Percentiles rank a stretch among this genome's conserved stretches.
phyloP scores from a whole-genome alignment of 352 stramenopile genomes.

The Phytophthora uliginosa region DNA sequence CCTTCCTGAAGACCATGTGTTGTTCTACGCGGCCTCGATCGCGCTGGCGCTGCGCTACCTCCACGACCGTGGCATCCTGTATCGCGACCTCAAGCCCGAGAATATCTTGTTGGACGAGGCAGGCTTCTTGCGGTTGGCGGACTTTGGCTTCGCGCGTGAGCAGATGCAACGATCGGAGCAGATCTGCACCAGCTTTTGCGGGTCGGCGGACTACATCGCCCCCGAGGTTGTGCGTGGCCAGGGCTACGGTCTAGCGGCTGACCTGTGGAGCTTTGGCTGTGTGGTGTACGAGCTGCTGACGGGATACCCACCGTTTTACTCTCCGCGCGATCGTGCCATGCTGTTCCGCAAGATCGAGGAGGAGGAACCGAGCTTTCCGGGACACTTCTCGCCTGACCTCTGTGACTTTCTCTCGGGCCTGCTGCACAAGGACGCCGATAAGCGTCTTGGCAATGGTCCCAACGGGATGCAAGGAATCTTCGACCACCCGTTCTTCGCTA shows the following conservation, averaged over 20 bases:
- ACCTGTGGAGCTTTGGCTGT: constrained; percentile 93
- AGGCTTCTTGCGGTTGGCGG: constrained; percentile 91
- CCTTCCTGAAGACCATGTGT: constrained; percentile 92
- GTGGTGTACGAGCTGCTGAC: constrained; percentile 89
- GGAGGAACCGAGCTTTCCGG: constrained; percentile 93
- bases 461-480: constrained; percentile 82
- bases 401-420: constrained; percentile 67
- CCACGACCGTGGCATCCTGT: constrained; percentile 83
- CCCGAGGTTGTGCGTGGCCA: constrained; percentile 81
- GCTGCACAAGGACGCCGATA: constrained; percentile 65
- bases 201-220: constrained; percentile 88
- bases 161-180: constrained; percentile 65
- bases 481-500: constrained; percentile 77
- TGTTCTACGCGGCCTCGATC: constrained; percentile 99
- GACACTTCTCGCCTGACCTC: constrained; percentile 82
- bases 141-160: constrained; percentile 86
- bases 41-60: constrained; percentile 94
- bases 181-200: constrained; percentile 84
- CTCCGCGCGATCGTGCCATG: constrained; percentile 83
- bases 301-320: constrained; percentile 95
- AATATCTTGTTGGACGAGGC: constrained; percentile 92
- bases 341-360: constrained; percentile 98
- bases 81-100: constrained; percentile 94
- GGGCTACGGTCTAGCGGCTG: constrained; percentile 81
- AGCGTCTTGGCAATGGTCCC: constrained; percentile 66